phyloP scores from a whole-genome alignment of 2,329 filamentous ascomycete species.

The Talaromyces sp. region DNA sequence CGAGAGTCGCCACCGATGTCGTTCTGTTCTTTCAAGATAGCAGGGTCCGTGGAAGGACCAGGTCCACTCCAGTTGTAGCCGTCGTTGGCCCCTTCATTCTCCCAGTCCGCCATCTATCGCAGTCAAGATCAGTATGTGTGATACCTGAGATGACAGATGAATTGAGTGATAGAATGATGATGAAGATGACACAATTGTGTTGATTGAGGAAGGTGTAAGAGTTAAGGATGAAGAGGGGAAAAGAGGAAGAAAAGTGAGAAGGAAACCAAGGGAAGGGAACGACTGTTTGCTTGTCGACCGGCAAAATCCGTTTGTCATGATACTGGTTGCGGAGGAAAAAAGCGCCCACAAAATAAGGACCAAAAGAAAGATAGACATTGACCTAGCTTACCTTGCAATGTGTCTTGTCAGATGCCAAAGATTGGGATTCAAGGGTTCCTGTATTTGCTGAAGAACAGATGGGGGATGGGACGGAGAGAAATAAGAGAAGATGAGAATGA shows the following conservation, averaged over 20 bases:
- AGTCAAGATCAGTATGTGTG: neutral
- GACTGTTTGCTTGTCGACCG: neutral
- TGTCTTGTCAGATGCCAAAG: neutral
- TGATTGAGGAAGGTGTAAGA: neutral
- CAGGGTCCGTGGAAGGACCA: slow-evolving; percentile 11
- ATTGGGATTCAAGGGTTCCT: neutral
- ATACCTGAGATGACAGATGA: neutral
- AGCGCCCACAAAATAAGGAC: neutral
- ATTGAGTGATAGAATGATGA: neutral
- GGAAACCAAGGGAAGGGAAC: neutral
- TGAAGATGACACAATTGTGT: neutral
- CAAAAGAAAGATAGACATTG: neutral
- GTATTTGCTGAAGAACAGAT: neutral
- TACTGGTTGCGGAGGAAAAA: neutral
- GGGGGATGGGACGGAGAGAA: neutral
- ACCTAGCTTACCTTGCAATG: neutral
- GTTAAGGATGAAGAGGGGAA: neutral
- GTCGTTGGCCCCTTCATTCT: neutral
- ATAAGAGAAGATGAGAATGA: neutral
- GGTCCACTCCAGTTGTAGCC: slow-evolving; percentile 5
- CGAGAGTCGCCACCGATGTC: neutral
- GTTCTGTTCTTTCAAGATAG: slow-evolving; percentile 10
- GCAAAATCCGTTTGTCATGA: neutral
- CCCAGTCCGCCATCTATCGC: slow-evolving; percentile 13
- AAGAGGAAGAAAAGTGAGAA: neutral